A percentile compares a stretch with the other conserved stretches of the same genome.
phyloP scores from a whole-genome alignment of 495 filamentous ascomycete species.

The Penicillium longicatenatum region DNA sequence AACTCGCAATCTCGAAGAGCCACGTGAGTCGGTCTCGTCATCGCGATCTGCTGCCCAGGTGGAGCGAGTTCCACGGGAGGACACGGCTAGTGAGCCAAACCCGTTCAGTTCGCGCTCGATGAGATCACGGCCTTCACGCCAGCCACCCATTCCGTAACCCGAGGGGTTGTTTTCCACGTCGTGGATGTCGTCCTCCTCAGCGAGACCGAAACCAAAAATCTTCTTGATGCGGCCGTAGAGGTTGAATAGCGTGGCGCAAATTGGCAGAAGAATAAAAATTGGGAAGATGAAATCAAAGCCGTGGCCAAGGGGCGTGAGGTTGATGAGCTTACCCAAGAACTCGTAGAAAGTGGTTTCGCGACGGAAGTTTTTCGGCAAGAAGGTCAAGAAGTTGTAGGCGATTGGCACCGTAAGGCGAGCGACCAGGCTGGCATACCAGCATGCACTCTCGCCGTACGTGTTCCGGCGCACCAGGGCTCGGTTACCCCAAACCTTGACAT shows the following conservation, averaged over 20 bases:
- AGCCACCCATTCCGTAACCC: constrained; percentile 76
- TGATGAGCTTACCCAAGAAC: constrained; percentile 82
- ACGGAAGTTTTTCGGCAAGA: constrained; percentile 69
- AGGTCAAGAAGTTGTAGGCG: constrained; percentile 93
- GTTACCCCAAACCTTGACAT: constrained; percentile 94
- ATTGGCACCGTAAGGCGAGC: constrained; percentile 89
- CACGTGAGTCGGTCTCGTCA: constrained; percentile 27
- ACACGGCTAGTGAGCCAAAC: constrained; percentile 51
- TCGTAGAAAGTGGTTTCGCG: constrained; percentile 75
- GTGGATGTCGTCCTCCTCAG: constrained; percentile 66
- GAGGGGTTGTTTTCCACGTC: constrained; percentile 63
- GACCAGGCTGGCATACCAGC: constrained; percentile 91
- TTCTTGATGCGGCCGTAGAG: constrained; percentile 80
- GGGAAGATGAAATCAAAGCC: constrained; percentile 91
- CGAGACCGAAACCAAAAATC: constrained; percentile 74
- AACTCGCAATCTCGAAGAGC: constrained; percentile 36
- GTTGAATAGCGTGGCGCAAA: constrained; percentile 80
- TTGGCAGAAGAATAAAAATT: constrained; percentile 78
- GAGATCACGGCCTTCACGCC: constrained; percentile 91
- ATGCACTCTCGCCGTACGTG: constrained; percentile 87
- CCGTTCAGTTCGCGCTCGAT: constrained; percentile 87
- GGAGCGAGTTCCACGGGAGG: constrained; percentile 36
- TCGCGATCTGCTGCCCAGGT: constrained; percentile 31
- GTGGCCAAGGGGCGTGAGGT: constrained; percentile 78
- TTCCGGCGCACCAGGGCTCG: constrained; percentile 86